Conservation (phyloP, 2,329 filamentous ascomycete genomes). For the Blumeria graminis region DNA sequence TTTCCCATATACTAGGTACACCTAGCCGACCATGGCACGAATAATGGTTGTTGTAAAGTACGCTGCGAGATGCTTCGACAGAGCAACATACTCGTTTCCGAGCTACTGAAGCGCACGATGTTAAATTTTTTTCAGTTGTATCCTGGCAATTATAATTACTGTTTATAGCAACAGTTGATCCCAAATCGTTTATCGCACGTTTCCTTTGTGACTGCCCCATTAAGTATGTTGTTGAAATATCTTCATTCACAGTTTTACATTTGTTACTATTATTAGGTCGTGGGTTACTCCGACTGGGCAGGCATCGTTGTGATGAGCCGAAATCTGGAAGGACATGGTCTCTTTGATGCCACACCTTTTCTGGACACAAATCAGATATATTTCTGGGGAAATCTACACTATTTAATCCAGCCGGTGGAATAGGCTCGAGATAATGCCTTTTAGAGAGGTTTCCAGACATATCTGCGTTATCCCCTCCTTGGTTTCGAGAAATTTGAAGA, state of each 20-base stretch:
- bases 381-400: too few species aligned
- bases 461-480: too few species aligned
- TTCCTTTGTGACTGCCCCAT: constrained; percentile 27
- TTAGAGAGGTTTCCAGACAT: too few species aligned
- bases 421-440: too few species aligned
- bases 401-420: too few species aligned
- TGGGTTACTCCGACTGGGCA: neutral
- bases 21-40: constrained; percentile 19
- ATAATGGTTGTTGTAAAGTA: constrained; percentile 23
- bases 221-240: neutral
- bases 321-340: too few species aligned
- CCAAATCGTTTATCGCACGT: constrained; percentile 37
- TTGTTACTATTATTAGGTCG: neutral
- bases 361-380: too few species aligned
- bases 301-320: too few species aligned
- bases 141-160: constrained; percentile 18
- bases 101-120: constrained; percentile 20
- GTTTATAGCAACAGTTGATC: constrained; percentile 15
- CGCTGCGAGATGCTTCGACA: constrained; percentile 27
- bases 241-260: neutral
- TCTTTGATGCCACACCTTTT: too few species aligned
- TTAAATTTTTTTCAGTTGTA: constrained; percentile 17
- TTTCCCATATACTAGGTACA: too few species aligned
- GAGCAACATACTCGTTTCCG: constrained; percentile 45
- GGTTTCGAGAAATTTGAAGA: too few species aligned